Conservation (phyloP, 2,329 filamentous ascomycete genomes). For the Chaetomium strumarium region DNA sequence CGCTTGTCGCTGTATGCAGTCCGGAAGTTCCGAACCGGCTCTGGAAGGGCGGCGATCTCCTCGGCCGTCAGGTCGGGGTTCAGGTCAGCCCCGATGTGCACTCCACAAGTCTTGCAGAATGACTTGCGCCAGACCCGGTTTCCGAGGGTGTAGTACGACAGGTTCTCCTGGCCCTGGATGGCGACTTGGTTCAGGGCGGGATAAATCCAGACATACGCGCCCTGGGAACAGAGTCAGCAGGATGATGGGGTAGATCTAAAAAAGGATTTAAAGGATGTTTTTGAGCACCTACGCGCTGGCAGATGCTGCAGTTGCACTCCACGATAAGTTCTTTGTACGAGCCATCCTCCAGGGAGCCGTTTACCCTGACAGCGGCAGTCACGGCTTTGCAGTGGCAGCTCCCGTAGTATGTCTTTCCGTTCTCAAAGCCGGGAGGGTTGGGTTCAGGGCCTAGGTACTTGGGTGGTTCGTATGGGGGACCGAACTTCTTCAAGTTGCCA, state of each 20-base stretch:
- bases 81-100: constrained; percentile 34
- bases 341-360: constrained; percentile 36
- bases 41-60: constrained; percentile 31
- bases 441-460: constrained; percentile 39
- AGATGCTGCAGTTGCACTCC: constrained; percentile 50
- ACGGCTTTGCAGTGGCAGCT: constrained; percentile 50
- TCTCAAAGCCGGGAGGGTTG: constrained; percentile 29
- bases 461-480: constrained; percentile 31
- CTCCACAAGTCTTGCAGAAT: constrained; percentile 46
- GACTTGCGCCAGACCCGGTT: constrained; percentile 32
- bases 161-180: constrained; percentile 36
- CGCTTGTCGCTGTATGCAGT: constrained; percentile 16
- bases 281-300: constrained; percentile 36
- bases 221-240: constrained; percentile 26
- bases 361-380: constrained; percentile 35
- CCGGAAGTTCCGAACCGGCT: constrained; percentile 22
- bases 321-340: constrained; percentile 25
- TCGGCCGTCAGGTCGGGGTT: constrained; percentile 30
- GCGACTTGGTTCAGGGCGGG: constrained; percentile 34
- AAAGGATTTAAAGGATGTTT: too few species aligned
- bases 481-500: constrained; percentile 30
- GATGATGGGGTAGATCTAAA: not conserved
- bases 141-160: constrained; percentile 35
- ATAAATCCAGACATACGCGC: constrained; percentile 42
- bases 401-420: constrained; percentile 40